A percentile compares a stretch with the other conserved stretches of the same genome.
Conservation (phyloP, 495 filamentous ascomycete genomes). For the Penicillium chermesinum region DNA sequence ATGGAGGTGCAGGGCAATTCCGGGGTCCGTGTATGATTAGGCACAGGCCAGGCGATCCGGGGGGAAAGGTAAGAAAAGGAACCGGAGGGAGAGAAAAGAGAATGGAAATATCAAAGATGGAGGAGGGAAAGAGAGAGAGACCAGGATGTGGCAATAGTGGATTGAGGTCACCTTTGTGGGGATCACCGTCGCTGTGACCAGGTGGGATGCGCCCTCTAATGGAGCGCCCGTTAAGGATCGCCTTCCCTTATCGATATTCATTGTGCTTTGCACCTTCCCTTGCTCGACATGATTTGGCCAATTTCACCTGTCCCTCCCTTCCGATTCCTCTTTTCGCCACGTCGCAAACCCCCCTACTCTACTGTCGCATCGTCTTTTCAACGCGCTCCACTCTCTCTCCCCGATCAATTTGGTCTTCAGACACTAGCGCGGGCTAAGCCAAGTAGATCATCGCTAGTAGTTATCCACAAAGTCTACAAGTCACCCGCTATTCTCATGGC, state of each 20-base stretch:
- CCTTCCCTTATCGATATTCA: too few species aligned
- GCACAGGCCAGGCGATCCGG: conserved; percentile 1
- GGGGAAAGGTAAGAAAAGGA: conserved; percentile 1
- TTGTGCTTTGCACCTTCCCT: too few species aligned
- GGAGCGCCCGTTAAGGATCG: too few species aligned
- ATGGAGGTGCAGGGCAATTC: not conserved
- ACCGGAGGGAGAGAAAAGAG: conserved; percentile 6
- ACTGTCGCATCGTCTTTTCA: not conserved
- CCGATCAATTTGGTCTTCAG: not conserved
- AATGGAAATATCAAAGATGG: conserved; percentile 7
- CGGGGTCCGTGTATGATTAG: not conserved
- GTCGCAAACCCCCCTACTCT: not conserved
- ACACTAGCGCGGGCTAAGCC: not conserved
- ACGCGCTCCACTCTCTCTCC: not conserved
- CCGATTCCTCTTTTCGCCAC: too few species aligned
- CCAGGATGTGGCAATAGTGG: conserved; percentile 19
- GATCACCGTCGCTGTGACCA: conserved; percentile 1
- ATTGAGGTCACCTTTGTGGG: conserved; percentile 6
- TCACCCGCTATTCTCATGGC: too few species aligned
- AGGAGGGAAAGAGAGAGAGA: conserved; percentile 6
- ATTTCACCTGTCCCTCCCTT: too few species aligned
- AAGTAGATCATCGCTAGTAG: not conserved
- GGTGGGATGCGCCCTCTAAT: not conserved
- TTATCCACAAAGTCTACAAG: not conserved
- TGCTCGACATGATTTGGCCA: too few species aligned